These are phyloP conservation scores for Striga hermonthica DNA, from an alignment of 305 asterid genomes.

Conservation along the genomic window DNA sequence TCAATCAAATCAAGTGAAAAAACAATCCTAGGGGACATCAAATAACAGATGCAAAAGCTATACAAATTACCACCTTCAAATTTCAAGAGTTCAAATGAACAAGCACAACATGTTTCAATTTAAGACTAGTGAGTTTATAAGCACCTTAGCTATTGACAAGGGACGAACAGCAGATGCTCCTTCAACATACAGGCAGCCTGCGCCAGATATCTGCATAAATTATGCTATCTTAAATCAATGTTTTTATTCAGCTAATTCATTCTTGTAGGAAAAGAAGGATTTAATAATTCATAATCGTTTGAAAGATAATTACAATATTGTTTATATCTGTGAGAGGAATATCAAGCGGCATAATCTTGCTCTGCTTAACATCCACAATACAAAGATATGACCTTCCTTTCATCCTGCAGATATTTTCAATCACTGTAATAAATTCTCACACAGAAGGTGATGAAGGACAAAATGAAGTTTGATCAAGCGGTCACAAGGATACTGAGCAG, in stretches of 20 bases:
- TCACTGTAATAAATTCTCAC: conserved; percentile 23
- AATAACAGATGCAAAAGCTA: background rate
- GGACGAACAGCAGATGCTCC: conserved; percentile 89
- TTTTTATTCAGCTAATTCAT: conserved; percentile 14
- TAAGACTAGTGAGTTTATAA: background rate
- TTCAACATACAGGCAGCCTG: conserved; percentile 64
- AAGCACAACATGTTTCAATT: no score
- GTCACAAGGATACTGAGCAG: no score
- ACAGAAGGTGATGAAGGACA: conserved; percentile 9
- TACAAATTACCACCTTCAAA: no score
- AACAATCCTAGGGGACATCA: background rate
- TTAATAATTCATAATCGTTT: conserved; percentile 17
- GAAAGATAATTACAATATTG: conserved; percentile 54
- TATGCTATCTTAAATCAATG: conserved; percentile 17
- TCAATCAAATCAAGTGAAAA: background rate
- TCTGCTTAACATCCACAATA: conserved; percentile 56
- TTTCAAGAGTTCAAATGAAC: no score
- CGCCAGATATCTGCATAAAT: conserved; percentile 60
- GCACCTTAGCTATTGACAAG: conserved; percentile 80
- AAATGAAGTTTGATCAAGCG: background rate
- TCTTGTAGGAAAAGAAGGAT: conserved; percentile 24
- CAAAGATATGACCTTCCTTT: conserved; percentile 85
- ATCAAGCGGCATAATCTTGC: conserved; percentile 55
- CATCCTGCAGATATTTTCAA: conserved; percentile 55
- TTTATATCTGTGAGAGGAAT: conserved; percentile 80